Base-by-base conservation (phyloP, 805 yeast species). In the Zygosaccharomyces pseudorouxii region DNA sequence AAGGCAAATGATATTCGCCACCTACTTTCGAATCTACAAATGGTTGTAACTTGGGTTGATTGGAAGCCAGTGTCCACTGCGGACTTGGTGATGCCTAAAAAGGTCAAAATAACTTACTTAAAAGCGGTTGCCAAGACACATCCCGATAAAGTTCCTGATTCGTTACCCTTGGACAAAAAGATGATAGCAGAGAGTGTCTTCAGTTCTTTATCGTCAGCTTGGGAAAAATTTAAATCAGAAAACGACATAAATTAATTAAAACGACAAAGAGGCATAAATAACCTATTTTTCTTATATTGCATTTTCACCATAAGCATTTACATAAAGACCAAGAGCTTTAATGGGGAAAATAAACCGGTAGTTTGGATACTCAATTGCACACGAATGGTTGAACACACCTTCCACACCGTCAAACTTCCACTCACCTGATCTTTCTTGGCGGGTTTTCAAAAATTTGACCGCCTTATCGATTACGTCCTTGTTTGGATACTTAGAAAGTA, bases 341-440 rank as follows among this genome's bases (percentile, higher is more conserved):
- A 92, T 85, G 1, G 97, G 84, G 67, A 93, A 93, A 49, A 89
- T 71, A 60, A 84, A 92, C 69, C 85, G 82, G 69, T 93, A 93
- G 60, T 89, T 87, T 35, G 98, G 98, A 65, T 93, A 93, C 67
- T 93, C 98, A 61, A 93, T 93, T 2, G 93, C 96, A 71, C 95
- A 73, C 1, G 89, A 81, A 63, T 93, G 97, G 66, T 93, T 93
- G 75, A 93, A 93, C 0, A 93, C 97, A 39, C 99, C 99, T 68
- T 92, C 98, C 23, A 86, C 81, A 27, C 80, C 85, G 59, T 92
- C 96, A 59, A 78, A 82, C 48, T 75, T 71, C 89, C 95, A 93
- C 54, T 88, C 93, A 2, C 99, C 99, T 23, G 82, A 79, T 0
- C 71, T 58, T 31, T 74, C 63, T 63, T 93, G 99, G 54, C 87